Evolutionary conservation across 1,139 yeast species (phyloP), one percentile per base, ranked within the genome.

Genomic region (Suhomyces bokatorum): DNA sequence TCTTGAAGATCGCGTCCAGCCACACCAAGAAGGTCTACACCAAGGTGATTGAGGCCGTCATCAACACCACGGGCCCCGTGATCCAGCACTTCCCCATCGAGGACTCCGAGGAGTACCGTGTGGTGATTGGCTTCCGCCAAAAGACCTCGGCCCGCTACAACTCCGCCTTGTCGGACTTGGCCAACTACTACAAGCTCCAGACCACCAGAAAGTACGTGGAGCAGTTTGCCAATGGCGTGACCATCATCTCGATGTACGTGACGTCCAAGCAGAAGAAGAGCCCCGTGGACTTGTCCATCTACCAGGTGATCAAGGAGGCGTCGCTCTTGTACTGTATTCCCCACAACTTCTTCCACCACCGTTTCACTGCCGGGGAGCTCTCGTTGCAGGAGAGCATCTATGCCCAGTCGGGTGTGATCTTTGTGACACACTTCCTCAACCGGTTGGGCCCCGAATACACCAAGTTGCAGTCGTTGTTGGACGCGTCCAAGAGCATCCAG

Each of bases 371-470:
- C 46, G 87, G 95, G 45, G 84, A 83, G 54, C 78, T 91, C 66
- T 90, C 97, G 1, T 81, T 95, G 57, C 99, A 93, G 69, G 98
- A 93, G 69, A 81, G 93, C 42, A 85, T 91, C 51, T 93, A 93
- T 64, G 96, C 98, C 36, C 98, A 93, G 66, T 86, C 90, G 61
- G 97, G 93, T 56, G 87, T 88, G 43, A 87, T 90, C 49, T 93
- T 93, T 61, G 96, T 89, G 42, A 85, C 96, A 39, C 98, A 93
- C 66, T 93, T 93, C 70, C 79, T 93, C 66, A 93, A 93, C 72
- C 80, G 99, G 61, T 77, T 93, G 59, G 99, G 99, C 26, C 83
- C 93, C 2, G 98, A 91, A 67, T 93, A 87, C 67, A 81, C 78
- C 53, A 78, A 89, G 44, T 76, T 93, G 59, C 67, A 80, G 47